These are phyloP conservation scores for Juglanconis sp. DNA, from an alignment of 2,329 filamentous ascomycete genomes.

Conservation along the genomic window DNA sequence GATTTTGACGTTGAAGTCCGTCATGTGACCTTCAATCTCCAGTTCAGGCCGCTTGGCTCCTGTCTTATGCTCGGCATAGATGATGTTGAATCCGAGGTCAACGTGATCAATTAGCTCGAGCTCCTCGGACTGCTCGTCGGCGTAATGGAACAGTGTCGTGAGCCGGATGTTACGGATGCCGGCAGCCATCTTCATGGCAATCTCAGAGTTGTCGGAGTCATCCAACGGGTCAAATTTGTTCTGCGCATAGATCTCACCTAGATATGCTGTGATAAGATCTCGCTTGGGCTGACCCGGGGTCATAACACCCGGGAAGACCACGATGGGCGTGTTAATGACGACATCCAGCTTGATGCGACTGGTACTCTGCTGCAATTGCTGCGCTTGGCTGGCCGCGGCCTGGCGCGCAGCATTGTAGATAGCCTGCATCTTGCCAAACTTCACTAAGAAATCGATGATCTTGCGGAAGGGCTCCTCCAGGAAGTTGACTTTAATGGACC, in stretches of 20 bases:
- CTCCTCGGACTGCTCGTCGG: conserved; percentile 70
- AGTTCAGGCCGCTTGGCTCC: conserved; percentile 81
- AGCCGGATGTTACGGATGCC: conserved; percentile 90
- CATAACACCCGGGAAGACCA: conserved; percentile 84
- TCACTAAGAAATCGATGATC: conserved; percentile 96
- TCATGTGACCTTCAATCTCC: conserved; percentile 89
- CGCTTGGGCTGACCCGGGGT: conserved; percentile 66
- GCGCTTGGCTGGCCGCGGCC: conserved; percentile 90
- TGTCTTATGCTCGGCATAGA: conserved; percentile 79
- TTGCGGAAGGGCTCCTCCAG: conserved; percentile 96
- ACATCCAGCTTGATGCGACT: conserved; percentile 93
- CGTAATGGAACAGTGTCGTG: conserved; percentile 85
- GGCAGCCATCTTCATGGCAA: conserved; percentile 84
- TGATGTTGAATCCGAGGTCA: conserved; percentile 88
- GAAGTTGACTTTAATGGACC: conserved; percentile 96
- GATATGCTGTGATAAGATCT: conserved; percentile 85
- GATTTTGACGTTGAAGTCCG: conserved; percentile 83
- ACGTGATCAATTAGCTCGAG: conserved; percentile 97
- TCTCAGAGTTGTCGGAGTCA: conserved; percentile 67
- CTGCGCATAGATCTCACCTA: conserved; percentile 95
- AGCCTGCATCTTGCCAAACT: conserved; percentile 99
- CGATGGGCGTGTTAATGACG: conserved; percentile 88
- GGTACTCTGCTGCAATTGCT: conserved; percentile 84
- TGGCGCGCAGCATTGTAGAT: conserved; percentile 96
- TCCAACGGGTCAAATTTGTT: conserved; percentile 87